Evolutionary conservation across 2,329 filamentous ascomycete species (phyloP), one percentile per base, ranked within the genome.

Genomic region (Cryoendolithus antarcticus): DNA sequence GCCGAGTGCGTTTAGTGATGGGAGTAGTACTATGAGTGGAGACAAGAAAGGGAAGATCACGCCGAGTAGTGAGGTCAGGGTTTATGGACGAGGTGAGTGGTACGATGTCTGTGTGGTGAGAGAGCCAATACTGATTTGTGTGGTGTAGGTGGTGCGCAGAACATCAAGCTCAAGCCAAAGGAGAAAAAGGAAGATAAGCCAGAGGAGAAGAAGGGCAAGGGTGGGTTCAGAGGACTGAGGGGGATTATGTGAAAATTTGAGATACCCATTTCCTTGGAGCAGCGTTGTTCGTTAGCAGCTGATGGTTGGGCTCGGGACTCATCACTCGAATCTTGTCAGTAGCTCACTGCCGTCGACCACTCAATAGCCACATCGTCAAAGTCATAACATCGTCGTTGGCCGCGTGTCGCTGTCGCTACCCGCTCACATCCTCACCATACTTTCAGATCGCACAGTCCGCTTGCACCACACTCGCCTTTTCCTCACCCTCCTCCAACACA

Each of bases 41-140:
- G 42, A 42, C 39, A 49, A 60, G 37, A 66, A 63, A 48, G 58
- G 62, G 8, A 72, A 65, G 48, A 65, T 67, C 39, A 63, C 62
- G 32, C 54, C 64, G 8, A 64, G 65, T 39, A 66, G 65, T 39
- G 67, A 73, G 47, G 58, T 70, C 11, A 59, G 72, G 39, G 60
- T 72, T 13, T 72, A 69, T 50, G 71, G 72, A 35, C 61, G 72
- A 63, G 72, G 72, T 74, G 49, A 61, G 67, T 62, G 27, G 9
- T 5, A 6, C n/a, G 6, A 32, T 4, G n/a, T 30, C 9, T 36
- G 35, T 21, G 15, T 35, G 32, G n/a, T 21, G 15, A 10, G 15
- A 10, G 11, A 24, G 9, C 15, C 4, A 32, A n/a, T 32, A n/a
- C 29, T 40, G 15, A 40, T 34, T 34, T 27, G 30, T 27, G 7